phyloP scores from a whole-genome alignment of 108 stramenopile species.

The Chaetoceros muelleri region DNA sequence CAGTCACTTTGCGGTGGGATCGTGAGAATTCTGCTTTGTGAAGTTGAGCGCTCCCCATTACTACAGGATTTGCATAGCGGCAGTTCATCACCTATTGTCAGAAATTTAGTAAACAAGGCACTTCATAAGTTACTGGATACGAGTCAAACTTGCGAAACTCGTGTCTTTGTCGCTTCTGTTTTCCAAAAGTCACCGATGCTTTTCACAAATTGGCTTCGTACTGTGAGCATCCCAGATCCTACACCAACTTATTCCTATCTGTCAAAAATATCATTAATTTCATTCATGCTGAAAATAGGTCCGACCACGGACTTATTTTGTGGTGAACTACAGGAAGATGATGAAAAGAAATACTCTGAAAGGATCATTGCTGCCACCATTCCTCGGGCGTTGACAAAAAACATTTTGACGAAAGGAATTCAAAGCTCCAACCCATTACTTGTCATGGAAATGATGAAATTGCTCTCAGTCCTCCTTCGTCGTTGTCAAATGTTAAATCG shows the following conservation, averaged over 20 bases:
- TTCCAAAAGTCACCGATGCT: background rate
- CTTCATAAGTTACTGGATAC: background rate
- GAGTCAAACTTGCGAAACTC: background rate
- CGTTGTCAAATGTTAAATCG: slow-evolving; percentile 17
- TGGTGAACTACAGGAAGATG: no score
- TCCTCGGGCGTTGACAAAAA: slow-evolving; percentile 36
- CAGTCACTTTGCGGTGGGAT: no score
- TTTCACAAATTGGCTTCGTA: background rate
- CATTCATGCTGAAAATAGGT: no score
- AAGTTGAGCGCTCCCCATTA: no score
- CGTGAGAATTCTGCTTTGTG: no score
- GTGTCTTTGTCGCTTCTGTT: background rate
- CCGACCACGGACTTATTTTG: no score
- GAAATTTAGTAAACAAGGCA: no score
- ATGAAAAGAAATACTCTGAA: background rate
- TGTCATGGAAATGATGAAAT: slow-evolving; percentile 36
- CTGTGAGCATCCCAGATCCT: background rate
- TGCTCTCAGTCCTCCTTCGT: slow-evolving; percentile 30
- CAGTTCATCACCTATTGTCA: no score
- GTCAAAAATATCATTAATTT: background rate
- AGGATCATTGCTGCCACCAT: slow-evolving; percentile 1
- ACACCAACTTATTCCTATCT: background rate
- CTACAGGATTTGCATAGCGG: no score
- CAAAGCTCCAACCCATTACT: slow-evolving; percentile 40
- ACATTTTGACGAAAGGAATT: slow-evolving; percentile 35